A percentile compares a stretch with the other conserved stretches of the same genome.
These are phyloP conservation scores for Circinella umbellata DNA, from an alignment of 371 early-diverging fungal species.

Conservation along the genomic window DNA sequence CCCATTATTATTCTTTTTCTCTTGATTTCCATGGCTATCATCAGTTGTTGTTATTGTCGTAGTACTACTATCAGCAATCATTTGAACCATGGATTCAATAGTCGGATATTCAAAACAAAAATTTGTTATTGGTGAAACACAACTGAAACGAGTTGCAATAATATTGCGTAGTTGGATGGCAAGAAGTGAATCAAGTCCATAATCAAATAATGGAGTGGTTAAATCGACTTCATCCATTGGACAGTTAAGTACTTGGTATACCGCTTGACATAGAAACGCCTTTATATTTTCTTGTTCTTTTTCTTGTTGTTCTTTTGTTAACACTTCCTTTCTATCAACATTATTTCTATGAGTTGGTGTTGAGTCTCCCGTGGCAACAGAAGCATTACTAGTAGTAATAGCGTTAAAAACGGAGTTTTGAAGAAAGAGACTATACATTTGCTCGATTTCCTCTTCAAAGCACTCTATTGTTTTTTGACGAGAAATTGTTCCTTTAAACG, in stretches of 20 bases:
- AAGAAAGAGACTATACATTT: conserved; percentile 34
- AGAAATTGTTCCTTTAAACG: conserved; percentile 35
- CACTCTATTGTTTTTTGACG: conserved; percentile 21
- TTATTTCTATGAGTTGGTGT: no score
- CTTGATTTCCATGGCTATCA: no score
- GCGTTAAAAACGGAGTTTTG: not conserved
- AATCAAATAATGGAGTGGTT: conserved; percentile 18
- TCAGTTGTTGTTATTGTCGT: not conserved
- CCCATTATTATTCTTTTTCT: no score
- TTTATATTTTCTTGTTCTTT: not conserved
- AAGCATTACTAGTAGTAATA: not conserved
- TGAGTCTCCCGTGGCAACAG: no score
- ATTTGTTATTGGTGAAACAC: conserved; percentile 29
- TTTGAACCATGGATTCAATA: conserved; percentile 19
- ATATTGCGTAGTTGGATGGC: conserved; percentile 18
- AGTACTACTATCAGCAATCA: not conserved
- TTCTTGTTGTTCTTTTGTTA: not conserved
- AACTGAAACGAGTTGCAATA: conserved; percentile 20
- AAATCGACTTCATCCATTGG: not conserved
- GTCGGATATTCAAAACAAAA: conserved; percentile 39
- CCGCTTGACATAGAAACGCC: not conserved
- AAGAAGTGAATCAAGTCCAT: conserved; percentile 19
- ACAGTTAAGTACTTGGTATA: not conserved
- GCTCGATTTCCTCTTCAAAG: conserved; percentile 25
- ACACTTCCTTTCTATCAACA: no score